Evolutionary conservation across 2,329 filamentous ascomycete genomes (phyloP).

Genomic region (Beauveria rudraprayagi): DNA sequence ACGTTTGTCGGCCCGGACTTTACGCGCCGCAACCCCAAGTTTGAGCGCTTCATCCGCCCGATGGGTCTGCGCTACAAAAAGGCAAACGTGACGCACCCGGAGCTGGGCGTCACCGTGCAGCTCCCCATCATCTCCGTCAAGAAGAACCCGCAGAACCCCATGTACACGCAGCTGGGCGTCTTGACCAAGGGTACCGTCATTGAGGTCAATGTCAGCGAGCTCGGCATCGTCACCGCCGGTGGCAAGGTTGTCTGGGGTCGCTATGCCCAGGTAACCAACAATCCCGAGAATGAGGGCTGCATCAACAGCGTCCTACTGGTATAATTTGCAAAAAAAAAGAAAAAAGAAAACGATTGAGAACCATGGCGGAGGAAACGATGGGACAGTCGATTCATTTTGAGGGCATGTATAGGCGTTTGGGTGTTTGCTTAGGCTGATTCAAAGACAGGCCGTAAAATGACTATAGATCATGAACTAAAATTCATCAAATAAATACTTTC

Average conservation of each 20-base stretch:
- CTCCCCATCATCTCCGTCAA: conserved; percentile 65
- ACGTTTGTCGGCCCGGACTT: conserved; percentile 84
- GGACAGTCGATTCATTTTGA: conserved; percentile 5
- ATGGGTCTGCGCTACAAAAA: conserved; percentile 46
- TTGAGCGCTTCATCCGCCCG: conserved; percentile 47
- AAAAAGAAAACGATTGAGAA: neutral
- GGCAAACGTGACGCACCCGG: conserved; percentile 58
- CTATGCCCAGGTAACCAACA: conserved; percentile 63
- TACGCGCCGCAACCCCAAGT: conserved; percentile 78
- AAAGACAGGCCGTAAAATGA: neutral
- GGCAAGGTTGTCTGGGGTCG: conserved; percentile 93
- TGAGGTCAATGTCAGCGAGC: conserved; percentile 88
- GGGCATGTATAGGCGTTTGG: conserved; percentile 23
- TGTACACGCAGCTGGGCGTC: conserved; percentile 90
- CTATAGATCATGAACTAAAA: conserved; percentile 6
- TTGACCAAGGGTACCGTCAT: conserved; percentile 72
- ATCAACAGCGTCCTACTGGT: conserved; percentile 33
- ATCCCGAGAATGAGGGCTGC: conserved; percentile 39
- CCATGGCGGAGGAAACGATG: neutral
- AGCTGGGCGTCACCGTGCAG: conserved; percentile 80
- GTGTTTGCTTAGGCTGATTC: conserved; percentile 16
- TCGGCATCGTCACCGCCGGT: conserved; percentile 81
- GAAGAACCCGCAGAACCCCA: conserved; percentile 69
- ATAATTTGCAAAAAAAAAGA: conserved; percentile 12
- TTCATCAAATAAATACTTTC: neutral